A percentile compares a stretch with the other conserved stretches of the same genome.
Conservation (phyloP, 495 filamentous ascomycete species). For the Aspergillus campestris region DNA sequence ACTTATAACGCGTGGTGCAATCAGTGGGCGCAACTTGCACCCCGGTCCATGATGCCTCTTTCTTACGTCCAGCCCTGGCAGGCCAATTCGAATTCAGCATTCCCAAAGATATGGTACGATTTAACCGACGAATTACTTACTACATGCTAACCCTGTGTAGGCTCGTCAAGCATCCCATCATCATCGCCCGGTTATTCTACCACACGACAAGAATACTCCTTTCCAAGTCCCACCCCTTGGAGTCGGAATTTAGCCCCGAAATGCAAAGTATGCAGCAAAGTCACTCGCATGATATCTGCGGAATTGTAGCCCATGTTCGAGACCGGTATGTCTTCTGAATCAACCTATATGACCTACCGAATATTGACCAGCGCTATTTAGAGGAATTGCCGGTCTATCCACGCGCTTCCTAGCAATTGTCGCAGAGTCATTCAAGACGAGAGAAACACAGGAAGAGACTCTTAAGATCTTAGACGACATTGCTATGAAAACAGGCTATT, state of each 20-base stretch:
- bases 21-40: slow-evolving; percentile 67
- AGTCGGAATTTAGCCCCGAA: slow-evolving; percentile 43
- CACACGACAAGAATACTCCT: slow-evolving; percentile 76
- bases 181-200: slow-evolving; percentile 83
- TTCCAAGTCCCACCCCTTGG: slow-evolving; percentile 68
- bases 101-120: slow-evolving; percentile 79
- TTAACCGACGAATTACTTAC: not conserved
- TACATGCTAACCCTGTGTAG: slow-evolving; percentile 28
- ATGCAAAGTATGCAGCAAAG: slow-evolving; percentile 59
- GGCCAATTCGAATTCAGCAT: slow-evolving; percentile 59
- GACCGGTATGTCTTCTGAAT: slow-evolving; percentile 46
- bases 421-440: slow-evolving; percentile 60
- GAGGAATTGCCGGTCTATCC: slow-evolving; percentile 66
- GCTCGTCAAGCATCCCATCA: slow-evolving; percentile 73
- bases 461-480: slow-evolving; percentile 69
- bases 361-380: slow-evolving; percentile 18
- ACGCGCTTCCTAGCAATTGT: slow-evolving; percentile 72
- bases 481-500: slow-evolving; percentile 71
- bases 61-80: slow-evolving; percentile 64
- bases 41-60: slow-evolving; percentile 81
- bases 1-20: slow-evolving; percentile 66
- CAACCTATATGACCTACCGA: not conserved
- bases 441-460: slow-evolving; percentile 73
- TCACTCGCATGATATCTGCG: slow-evolving; percentile 77
- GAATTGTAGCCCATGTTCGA: slow-evolving; percentile 76